Evolutionary conservation across 2,329 filamentous ascomycete genomes (phyloP).

Genomic region (Beauveria pseudobassiana): DNA sequence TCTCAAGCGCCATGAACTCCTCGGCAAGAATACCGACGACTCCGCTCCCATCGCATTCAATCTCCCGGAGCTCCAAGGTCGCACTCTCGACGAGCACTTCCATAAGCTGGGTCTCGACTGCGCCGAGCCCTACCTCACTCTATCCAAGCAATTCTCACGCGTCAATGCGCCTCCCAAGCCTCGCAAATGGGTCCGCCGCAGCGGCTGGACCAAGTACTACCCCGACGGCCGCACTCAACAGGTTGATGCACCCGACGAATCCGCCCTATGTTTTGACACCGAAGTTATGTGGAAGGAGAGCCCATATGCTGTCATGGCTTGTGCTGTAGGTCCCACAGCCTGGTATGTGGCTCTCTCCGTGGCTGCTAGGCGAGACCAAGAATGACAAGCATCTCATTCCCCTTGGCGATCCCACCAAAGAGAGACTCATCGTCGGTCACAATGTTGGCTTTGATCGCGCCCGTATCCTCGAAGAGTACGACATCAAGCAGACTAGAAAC

Average conservation of each 20-base stretch:
- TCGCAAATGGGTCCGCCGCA: conserved; percentile 65
- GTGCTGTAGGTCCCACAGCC: conserved; percentile 76
- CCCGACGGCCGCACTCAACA: conserved; percentile 61
- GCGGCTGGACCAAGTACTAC: conserved; percentile 93
- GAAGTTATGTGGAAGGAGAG: conserved; percentile 95
- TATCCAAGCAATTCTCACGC: conserved; percentile 67
- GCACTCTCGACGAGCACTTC: conserved; percentile 89
- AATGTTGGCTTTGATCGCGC: conserved; percentile 95
- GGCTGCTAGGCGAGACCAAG: conserved; percentile 77
- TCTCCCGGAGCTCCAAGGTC: conserved; percentile 69
- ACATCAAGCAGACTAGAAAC: conserved; percentile 72
- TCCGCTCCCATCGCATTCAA: conserved; percentile 75
- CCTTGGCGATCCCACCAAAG: conserved; percentile 65
- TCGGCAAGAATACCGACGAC: conserved; percentile 83
- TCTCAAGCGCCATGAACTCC: conserved; percentile 73
- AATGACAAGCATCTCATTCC: conserved; percentile 77
- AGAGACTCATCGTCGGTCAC: conserved; percentile 81
- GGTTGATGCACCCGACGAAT: conserved; percentile 70
- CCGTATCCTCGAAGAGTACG: conserved; percentile 82
- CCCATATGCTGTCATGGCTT: conserved; percentile 93
- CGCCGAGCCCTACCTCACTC: conserved; percentile 72
- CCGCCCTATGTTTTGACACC: conserved; percentile 85
- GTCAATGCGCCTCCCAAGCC: conserved; percentile 52
- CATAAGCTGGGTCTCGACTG: conserved; percentile 78
- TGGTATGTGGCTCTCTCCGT: conserved; percentile 99